Percentiles rank a stretch among this genome's conserved stretches.
Conservation (phyloP, 805 yeast species). For the Saccharomyces paradoxus region DNA sequence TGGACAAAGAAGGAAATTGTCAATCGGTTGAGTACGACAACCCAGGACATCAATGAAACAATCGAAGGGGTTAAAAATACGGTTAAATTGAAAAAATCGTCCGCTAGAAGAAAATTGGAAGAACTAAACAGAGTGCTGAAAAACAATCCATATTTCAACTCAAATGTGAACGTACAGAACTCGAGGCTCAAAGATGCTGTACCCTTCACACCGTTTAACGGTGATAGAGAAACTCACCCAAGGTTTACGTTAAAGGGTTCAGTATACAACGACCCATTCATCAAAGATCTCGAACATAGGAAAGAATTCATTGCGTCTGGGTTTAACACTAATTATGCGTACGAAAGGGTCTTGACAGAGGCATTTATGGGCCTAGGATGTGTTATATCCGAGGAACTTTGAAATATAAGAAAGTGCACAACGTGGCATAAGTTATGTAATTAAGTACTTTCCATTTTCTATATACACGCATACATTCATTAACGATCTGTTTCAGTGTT, state of each 20-base stretch:
- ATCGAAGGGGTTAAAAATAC: constrained; percentile 46
- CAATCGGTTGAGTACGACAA: constrained; percentile 39
- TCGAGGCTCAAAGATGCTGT: constrained; percentile 30
- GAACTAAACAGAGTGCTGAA: constrained; percentile 33
- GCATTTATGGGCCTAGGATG: constrained; percentile 90
- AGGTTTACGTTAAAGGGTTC: constrained; percentile 40
- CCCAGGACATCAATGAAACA: constrained; percentile 33
- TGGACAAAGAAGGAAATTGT: constrained; percentile 50
- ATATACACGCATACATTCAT: background rate
- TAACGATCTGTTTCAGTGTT: background rate
- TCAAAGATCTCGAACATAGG: constrained; percentile 44
- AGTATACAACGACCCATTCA: constrained; percentile 55
- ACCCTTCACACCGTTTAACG: constrained; percentile 93
- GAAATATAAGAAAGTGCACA: background rate
- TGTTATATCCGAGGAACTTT: constrained; percentile 54
- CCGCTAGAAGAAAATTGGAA: constrained; percentile 48
- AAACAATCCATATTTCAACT: constrained; percentile 30
- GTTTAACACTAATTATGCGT: constrained; percentile 61
- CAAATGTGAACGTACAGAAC: constrained; percentile 3
- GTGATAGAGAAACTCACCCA: constrained; percentile 60
- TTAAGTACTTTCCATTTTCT: constrained; percentile 3
- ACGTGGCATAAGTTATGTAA: background rate
- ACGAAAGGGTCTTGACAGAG: constrained; percentile 69
- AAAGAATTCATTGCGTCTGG: constrained; percentile 79
- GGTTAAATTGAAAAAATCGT: constrained; percentile 49